Base-by-base conservation (phyloP, 352 stramenopile genomes). In the Globisporangium cylindrosporum region DNA sequence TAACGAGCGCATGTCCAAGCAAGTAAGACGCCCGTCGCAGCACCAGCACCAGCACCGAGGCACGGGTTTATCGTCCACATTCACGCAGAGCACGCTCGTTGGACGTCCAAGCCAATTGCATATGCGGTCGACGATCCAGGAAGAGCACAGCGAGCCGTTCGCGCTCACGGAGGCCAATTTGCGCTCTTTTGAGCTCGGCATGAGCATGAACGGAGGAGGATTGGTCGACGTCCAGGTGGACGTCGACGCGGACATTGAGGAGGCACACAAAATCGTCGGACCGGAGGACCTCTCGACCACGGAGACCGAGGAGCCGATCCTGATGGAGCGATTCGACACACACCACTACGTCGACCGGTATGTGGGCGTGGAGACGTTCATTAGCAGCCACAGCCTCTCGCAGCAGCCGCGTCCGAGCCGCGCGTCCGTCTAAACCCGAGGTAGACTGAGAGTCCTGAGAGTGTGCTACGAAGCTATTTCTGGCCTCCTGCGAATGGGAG, bases 131-230 rank as follows among this genome's bases (percentile, higher is more conserved):
- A 69, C 54, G 43, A 54, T 64, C 64, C 27, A 64, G 14, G 64
- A 69, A 18, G 56, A 70, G 14, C 14, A 55, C 12, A 27, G 62
- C 10, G 55, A 59, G 55, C 32, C 59, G 57, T 66, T 62, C 29
- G 48, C 34, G 48, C 65, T 70, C 27, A 70, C 65, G 3, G 65
- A 70, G n/a, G 65, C 65, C 20, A 70, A 70, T 48, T 22, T 70
- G 18, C 65, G 65, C 22, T 56, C 46, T 22, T 70, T 70, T 54
- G 46, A 60, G 65, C 57, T 64, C 46, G 65, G 48, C 10, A 54
- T 70, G 65, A 49, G 46, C 34, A 46, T 43, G 24, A 27, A 10
- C 6, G 43, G 18, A 49, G 41, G 41, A 51, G 43, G 18, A 22
- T 3, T 43, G 36, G 36, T 9, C 38, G 24, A 41, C 38, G 27